Evolutionary conservation across 345 rosid species (phyloP).

Genomic region (Luvunga scandens): DNA sequence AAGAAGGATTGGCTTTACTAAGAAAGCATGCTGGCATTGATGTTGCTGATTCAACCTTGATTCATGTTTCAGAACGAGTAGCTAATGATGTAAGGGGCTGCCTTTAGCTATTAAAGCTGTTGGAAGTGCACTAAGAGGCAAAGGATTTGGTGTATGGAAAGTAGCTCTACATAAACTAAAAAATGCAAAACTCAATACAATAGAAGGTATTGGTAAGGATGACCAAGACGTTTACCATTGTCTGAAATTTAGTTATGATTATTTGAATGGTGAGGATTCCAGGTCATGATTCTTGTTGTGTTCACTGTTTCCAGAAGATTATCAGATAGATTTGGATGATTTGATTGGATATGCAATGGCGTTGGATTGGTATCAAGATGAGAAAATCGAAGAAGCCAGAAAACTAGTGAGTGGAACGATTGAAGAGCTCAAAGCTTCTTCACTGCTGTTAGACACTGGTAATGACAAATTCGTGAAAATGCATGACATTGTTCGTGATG

Average conservation of each 20-base stretch:
- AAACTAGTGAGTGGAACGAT: background rate
- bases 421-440: background rate
- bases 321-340: background rate
- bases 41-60: rapidly evolving
- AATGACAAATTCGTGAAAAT: conserved; percentile 8
- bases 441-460: background rate
- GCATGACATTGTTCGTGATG: conserved; percentile 6
- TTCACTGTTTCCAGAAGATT: conserved; percentile 12
- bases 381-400: background rate
- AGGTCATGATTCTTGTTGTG: conserved; percentile 1
- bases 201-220: background rate
- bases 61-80: rapidly evolving
- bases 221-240: background rate
- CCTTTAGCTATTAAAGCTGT: background rate
- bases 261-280: background rate
- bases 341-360: background rate
- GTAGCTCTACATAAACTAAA: background rate
- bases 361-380: background rate
- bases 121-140: background rate
- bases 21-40: rapidly evolving
- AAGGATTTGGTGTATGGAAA: background rate
- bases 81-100: background rate
- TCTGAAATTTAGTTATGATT: background rate
- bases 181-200: background rate
- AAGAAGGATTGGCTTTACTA: background rate